Conservation (phyloP, 306 rosid genomes). For the Betula pendula region DNA sequence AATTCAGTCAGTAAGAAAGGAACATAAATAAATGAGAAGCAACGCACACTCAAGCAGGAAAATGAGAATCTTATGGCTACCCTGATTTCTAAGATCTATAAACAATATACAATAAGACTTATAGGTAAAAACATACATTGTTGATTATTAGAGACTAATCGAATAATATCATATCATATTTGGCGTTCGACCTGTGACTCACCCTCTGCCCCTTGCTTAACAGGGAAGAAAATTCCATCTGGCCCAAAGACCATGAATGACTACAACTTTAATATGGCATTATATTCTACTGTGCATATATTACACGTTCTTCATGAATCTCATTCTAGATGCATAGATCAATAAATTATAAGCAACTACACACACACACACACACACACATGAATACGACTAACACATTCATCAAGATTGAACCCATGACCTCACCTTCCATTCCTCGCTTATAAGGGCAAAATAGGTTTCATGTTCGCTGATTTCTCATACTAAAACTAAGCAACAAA, state of each 20-base stretch:
- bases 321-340: too few relatives aligned
- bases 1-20: not conserved
- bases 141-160: not conserved
- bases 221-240: not conserved
- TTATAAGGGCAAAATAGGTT: not conserved
- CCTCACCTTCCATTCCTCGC: not conserved
- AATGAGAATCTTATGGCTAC: not conserved
- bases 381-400: too few relatives aligned
- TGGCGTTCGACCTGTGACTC: not conserved
- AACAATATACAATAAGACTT: not conserved
- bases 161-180: not conserved
- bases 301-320: too few relatives aligned
- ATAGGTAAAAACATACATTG: not conserved
- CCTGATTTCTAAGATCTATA: not conserved
- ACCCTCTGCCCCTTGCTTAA: not conserved
- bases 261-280: too few relatives aligned
- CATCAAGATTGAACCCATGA: not conserved
- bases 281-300: too few relatives aligned
- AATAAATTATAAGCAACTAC: too few relatives aligned
- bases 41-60: not conserved
- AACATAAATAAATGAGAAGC: not conserved
- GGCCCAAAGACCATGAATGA: not conserved
- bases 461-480: not conserved
- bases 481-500: not conserved
- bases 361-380: too few relatives aligned